These are phyloP conservation scores for Piper betle DNA, from an alignment of 164 flowering plant genomes.

Conservation along the genomic window DNA sequence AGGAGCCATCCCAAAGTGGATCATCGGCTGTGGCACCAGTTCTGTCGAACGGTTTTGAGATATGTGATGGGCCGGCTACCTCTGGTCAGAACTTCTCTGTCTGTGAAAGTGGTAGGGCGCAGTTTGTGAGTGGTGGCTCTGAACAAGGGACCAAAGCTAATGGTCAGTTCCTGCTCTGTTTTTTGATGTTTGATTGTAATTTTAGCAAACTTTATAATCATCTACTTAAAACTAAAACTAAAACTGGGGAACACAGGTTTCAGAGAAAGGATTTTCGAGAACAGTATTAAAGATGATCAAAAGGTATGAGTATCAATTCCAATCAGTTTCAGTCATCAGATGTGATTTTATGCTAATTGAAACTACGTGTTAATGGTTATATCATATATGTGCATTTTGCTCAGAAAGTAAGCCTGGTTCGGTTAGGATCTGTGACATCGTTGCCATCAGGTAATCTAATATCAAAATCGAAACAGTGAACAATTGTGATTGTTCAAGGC, in stretches of 20 bases:
- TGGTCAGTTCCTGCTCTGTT: slow-evolving; percentile 18
- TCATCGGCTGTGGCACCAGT: slow-evolving; percentile 68
- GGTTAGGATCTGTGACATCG: slow-evolving; percentile 61
- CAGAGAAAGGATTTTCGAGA: slow-evolving; percentile 42
- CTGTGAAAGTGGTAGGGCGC: slow-evolving; percentile 41
- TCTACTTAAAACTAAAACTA: background rate
- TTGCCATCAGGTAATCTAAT: slow-evolving; percentile 40
- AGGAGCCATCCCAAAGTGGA: slow-evolving; percentile 67
- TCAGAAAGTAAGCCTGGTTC: slow-evolving; percentile 48
- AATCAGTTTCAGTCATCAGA: too few relatives aligned
- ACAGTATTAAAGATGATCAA: slow-evolving; percentile 30
- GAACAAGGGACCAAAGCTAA: slow-evolving; percentile 33
- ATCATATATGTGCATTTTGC: background rate
- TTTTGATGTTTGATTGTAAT: background rate
- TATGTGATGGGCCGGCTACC: slow-evolving; percentile 52
- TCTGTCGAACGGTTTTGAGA: slow-evolving; percentile 45
- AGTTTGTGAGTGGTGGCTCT: slow-evolving; percentile 20
- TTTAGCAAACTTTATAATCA: too few relatives aligned
- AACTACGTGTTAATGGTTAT: background rate
- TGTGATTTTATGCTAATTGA: background rate
- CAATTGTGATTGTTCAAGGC: background rate
- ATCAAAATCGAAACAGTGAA: background rate
- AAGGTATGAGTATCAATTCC: slow-evolving; percentile 28
- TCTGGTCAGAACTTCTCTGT: slow-evolving; percentile 37
- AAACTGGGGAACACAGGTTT: slow-evolving; percentile 23